Evolutionary conservation across 2,329 filamentous ascomycete species (phyloP).

Genomic region (Alternaria sp.): DNA sequence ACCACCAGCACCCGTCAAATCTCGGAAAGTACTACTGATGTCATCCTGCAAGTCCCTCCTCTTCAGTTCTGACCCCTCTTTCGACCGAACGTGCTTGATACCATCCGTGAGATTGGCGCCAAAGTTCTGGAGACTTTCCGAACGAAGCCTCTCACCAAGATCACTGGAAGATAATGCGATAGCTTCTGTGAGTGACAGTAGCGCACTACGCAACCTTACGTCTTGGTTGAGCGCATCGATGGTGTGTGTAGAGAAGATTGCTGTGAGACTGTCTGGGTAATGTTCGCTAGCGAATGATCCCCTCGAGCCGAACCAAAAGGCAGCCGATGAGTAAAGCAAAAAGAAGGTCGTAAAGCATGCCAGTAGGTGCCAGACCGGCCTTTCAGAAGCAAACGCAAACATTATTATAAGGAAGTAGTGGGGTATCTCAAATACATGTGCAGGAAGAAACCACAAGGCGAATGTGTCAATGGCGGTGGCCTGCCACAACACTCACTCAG

Average conservation of each 20-base stretch:
- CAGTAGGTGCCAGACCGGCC: slow-evolving; percentile 34
- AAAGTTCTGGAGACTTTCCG: slow-evolving; percentile 20
- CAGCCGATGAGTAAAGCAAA: slow-evolving; percentile 23
- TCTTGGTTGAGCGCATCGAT: slow-evolving; percentile 35
- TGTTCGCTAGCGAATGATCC: neutral
- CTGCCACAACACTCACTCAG: slow-evolving; percentile 14
- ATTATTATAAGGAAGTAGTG: slow-evolving; percentile 30
- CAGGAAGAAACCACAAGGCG: slow-evolving; percentile 3
- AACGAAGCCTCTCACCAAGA: slow-evolving; percentile 21
- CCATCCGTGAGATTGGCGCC: slow-evolving; percentile 23
- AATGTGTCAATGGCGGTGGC: slow-evolving; percentile 6
- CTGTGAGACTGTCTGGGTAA: slow-evolving; percentile 8
- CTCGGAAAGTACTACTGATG: slow-evolving; percentile 10
- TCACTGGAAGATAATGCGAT: slow-evolving; percentile 28
- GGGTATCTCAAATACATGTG: slow-evolving; percentile 10
- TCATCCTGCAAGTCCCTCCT: slow-evolving; percentile 19
- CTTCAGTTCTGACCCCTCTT: neutral
- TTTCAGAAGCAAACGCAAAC: slow-evolving; percentile 32
- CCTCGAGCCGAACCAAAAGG: slow-evolving; percentile 23
- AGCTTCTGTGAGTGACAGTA: slow-evolving; percentile 29
- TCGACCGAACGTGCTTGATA: slow-evolving; percentile 14
- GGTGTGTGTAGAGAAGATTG: slow-evolving; percentile 27
- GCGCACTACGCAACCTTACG: slow-evolving; percentile 24
- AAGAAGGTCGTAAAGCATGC: slow-evolving; percentile 15
- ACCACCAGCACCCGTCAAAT: slow-evolving; percentile 6